Evolutionary conservation across 2,329 filamentous ascomycete genomes (phyloP), one percentile per base, ranked within the genome.

Genomic region (Microsporum audouinii): DNA sequence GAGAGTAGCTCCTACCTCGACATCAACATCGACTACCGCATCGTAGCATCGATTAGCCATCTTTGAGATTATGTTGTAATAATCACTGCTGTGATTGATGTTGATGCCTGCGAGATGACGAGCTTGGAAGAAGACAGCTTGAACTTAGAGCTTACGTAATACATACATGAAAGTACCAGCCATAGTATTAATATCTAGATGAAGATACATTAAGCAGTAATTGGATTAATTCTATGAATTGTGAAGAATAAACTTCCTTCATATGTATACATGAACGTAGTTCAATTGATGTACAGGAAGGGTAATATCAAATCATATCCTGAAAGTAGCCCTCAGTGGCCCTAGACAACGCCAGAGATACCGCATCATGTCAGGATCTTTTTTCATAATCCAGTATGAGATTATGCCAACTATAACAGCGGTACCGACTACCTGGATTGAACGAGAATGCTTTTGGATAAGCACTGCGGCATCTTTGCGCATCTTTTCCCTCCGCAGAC

Each of bases 21-120:
- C 89, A 74, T 99, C 94, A 61, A 97, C 87, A 70, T 99, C 94
- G 63, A 99, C 94, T 66, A 99, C 92, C 64, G 95, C 94, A 79
- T 99, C 94, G 75, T 99, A 99, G 68, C 91, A 91, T 71, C 89
- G 82, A 74, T 88, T 88, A 62, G 88, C 84, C 88, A 91, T 91
- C 14, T 59, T 59, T 3, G n/a, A 33, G 29, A 45, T 49, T 34
- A 31, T 12, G 17, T 41, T 31, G 17, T 39, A 34, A 43, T 12
- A 56, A 31, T 17, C 55, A 17, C 51, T 23, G 55, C 10, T 41
- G 14, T 57, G 34, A n/a, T 33, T 17, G 31, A 43, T 57, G 55
- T 41, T 57, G 55, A 39, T 27, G 55, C 55, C 55, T 57, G 17
- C n/a, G 51, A 36, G 12, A 55, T 55, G 51, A 55, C 51, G 33